These are phyloP conservation scores for Pyrenochaeta sp. DNA, from an alignment of 2,329 filamentous ascomycete species.

Conservation along the genomic window DNA sequence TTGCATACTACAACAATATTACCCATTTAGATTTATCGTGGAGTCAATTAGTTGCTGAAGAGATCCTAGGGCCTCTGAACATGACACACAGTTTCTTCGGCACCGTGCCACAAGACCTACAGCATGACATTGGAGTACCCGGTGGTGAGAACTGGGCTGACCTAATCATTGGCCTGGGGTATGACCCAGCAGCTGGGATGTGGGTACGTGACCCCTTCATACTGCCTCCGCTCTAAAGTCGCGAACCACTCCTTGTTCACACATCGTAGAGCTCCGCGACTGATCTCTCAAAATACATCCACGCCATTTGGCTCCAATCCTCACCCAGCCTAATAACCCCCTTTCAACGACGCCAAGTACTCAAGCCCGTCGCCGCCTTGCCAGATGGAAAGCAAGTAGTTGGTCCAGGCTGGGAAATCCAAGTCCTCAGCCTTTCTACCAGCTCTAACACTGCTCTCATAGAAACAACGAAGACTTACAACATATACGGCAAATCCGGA, in stretches of 20 bases:
- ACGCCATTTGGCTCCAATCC: slow-evolving; percentile 36
- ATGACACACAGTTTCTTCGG: slow-evolving; percentile 41
- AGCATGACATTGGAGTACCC: slow-evolving; percentile 30
- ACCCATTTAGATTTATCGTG: slow-evolving; percentile 25
- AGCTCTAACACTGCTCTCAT: slow-evolving; percentile 12
- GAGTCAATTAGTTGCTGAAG: slow-evolving; percentile 28
- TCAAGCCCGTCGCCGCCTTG: slow-evolving; percentile 31
- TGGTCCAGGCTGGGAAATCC: slow-evolving; percentile 44
- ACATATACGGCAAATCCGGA: slow-evolving; percentile 42
- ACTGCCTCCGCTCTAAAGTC: not conserved
- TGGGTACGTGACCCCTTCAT: slow-evolving; percentile 24
- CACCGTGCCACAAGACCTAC: slow-evolving; percentile 25
- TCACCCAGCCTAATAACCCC: slow-evolving; percentile 33
- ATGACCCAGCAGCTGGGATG: slow-evolving; percentile 43
- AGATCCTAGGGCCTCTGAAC: slow-evolving; percentile 33
- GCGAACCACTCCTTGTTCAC: not conserved
- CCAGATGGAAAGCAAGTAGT: slow-evolving; percentile 39
- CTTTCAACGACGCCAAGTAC: slow-evolving; percentile 32
- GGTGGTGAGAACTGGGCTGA: slow-evolving; percentile 40
- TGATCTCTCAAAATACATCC: slow-evolving; percentile 37
- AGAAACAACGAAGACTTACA: slow-evolving; percentile 29
- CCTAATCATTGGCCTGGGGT: slow-evolving; percentile 37
- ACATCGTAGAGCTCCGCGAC: slow-evolving; percentile 33
- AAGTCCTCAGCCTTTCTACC: slow-evolving; percentile 19
- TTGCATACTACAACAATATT: slow-evolving; percentile 34